A percentile compares a stretch with the other conserved stretches of the same genome.
phyloP scores from a whole-genome alignment of 345 rosid species.

The Linum usitatissimum region DNA sequence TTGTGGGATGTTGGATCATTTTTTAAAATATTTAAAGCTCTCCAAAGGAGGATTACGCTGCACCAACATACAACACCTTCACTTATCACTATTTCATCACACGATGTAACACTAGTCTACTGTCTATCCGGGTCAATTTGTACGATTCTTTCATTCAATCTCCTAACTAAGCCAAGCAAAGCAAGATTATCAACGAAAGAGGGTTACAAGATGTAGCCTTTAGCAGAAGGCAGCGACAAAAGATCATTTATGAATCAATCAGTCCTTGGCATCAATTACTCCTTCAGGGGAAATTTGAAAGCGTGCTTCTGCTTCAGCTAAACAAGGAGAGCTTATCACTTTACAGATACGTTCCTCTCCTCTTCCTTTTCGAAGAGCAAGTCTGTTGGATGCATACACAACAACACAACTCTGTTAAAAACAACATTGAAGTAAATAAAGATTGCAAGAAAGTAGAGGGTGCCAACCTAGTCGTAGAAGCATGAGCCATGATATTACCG shows the following conservation, averaged over 20 bases:
- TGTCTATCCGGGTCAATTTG: too few species aligned
- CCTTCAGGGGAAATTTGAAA: slow-evolving; percentile 84
- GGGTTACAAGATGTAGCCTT: too few species aligned
- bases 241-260: slow-evolving; percentile 16
- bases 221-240: neutral
- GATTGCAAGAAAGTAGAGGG: neutral
- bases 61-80: too few species aligned
- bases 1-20: too few species aligned
- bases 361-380: slow-evolving; percentile 87
- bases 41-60: too few species aligned
- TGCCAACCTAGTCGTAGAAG: slow-evolving; percentile 85
- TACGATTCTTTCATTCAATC: too few species aligned
- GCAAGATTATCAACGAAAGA: too few species aligned
- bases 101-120: too few species aligned
- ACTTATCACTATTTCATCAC: too few species aligned
- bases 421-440: neutral
- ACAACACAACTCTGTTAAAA: neutral
- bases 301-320: slow-evolving; percentile 88
- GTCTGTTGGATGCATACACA: slow-evolving; percentile 26
- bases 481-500: slow-evolving; percentile 97
- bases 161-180: too few species aligned
- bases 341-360: slow-evolving; percentile 94
- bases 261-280: slow-evolving; percentile 76
- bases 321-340: slow-evolving; percentile 92
- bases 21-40: too few species aligned